Base-by-base conservation (phyloP, 306 rosid genomes). In the Lupinus albus region DNA sequence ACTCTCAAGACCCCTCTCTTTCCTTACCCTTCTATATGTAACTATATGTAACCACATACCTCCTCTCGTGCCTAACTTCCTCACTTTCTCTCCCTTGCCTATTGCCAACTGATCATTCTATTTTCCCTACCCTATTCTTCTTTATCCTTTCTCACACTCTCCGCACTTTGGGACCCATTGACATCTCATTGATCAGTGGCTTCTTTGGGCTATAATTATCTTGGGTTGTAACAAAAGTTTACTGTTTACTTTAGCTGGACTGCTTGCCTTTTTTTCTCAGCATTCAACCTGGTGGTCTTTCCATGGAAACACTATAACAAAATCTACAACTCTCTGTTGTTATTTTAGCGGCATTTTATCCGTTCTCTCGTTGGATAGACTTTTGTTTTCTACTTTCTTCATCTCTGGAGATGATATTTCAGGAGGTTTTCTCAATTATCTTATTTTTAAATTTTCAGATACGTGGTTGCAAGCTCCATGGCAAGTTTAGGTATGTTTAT, bases 381-480 rank as follows among this genome's bases (percentile, higher is more conserved):
- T 64, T 68, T 71, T 12, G 17, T 36, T 49, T 59, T 33, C n/a
- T 11, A 8, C 13, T 12, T 44, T 63, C 49, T 64, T 45, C 38
- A 38, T 61, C 55, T 58, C 32, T 64, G 2, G n/a, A 68, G 46
- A 6, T 42, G 54, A 46, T 47, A 13, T 61, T 42, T 61, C 30
- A 21, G 14, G 67, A 48, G 36, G 36, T 64, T 51, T 64, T 74
- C 68, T 72, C 66, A 16, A 65, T 21, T 71, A 58, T 52, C 54
- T 33, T 63, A 39, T 50, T 59, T 66, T 67, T 63, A 14, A 38
- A 18, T 70, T 79, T 88, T 57, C 88, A 94, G 99, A 84, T 90
- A 53, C 99, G 99, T 32, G 97, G 92, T 72, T 77, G 97, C 84
- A 90, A 91, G 81, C 96, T 94, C 67, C 99, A 94, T 68, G 95